A percentile compares a stretch with the other conserved stretches of the same genome.
These are phyloP conservation scores for Erythrophleum fordii DNA, from an alignment of 306 rosid genomes.

Conservation along the genomic window DNA sequence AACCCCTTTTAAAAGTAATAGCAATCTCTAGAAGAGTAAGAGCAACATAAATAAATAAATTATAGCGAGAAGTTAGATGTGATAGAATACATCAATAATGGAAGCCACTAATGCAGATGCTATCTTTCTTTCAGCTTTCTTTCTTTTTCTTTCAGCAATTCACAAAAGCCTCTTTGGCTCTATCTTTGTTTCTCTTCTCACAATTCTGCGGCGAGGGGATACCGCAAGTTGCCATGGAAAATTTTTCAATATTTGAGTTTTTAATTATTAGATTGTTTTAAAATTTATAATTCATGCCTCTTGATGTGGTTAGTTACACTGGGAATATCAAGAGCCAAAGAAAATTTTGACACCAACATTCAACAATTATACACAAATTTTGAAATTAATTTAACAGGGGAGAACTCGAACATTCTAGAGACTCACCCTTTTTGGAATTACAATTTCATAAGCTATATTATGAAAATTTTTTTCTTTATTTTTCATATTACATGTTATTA, in stretches of 20 bases:
- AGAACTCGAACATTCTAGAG: no score
- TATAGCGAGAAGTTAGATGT: background rate
- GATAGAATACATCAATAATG: conserved; percentile 11
- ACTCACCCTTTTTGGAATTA: no score
- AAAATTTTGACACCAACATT: no score
- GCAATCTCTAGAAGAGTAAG: no score
- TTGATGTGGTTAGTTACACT: background rate
- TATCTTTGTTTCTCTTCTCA: background rate
- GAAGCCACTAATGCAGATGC: background rate
- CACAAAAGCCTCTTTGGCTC: background rate
- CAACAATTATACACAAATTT: no score
- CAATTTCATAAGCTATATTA: background rate
- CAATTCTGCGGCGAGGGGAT: background rate
- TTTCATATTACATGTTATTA: background rate
- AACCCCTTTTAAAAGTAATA: background rate
- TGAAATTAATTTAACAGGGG: no score
- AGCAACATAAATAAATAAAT: no score
- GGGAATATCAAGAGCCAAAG: background rate
- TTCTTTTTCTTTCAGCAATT: background rate
- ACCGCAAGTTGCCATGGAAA: background rate
- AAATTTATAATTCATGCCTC: background rate
- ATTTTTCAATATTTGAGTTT: background rate
- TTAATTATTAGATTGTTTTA: background rate
- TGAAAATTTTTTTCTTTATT: background rate
- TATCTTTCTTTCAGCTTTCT: background rate